These are phyloP conservation scores for Colletotrichum godetiae DNA, from an alignment of 2,329 filamentous ascomycete genomes.

Conservation along the genomic window DNA sequence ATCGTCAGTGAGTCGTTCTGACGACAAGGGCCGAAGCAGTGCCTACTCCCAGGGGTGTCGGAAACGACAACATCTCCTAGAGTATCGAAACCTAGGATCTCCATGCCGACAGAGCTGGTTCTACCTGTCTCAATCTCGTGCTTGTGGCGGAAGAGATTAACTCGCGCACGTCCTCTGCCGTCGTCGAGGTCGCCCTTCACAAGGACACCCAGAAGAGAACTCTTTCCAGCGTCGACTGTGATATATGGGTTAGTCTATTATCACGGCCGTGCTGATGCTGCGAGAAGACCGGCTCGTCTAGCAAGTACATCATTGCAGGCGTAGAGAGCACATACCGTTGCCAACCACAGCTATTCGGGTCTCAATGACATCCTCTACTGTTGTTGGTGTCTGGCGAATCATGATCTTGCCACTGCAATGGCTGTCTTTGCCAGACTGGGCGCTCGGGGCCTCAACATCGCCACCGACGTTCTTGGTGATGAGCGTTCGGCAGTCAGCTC, in stretches of 20 bases:
- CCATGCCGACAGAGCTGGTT: constrained; percentile 97
- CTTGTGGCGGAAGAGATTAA: constrained; percentile 97
- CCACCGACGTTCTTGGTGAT: constrained; percentile 93
- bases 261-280: not conserved
- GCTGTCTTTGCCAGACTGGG: constrained; percentile 72
- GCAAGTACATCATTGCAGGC: not conserved
- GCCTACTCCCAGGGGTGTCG: constrained; percentile 82
- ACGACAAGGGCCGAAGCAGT: too few relatives aligned
- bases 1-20: constrained; percentile 22
- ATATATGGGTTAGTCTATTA: not conserved
- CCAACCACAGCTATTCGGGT: constrained; percentile 96
- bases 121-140: constrained; percentile 96
- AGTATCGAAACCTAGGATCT: constrained; percentile 97
- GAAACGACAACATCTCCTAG: constrained; percentile 85
- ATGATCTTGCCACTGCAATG: constrained; percentile 88
- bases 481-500: constrained; percentile 83
- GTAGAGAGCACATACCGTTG: constrained; percentile 70
- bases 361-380: constrained; percentile 90
- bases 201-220: constrained; percentile 92
- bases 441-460: constrained; percentile 74
- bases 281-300: not conserved
- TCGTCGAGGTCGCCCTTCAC: constrained; percentile 97
- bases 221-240: constrained; percentile 94
- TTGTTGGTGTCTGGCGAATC: constrained; percentile 78
- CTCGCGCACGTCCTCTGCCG: constrained; percentile 89